These are phyloP conservation scores for Ustilago lituana DNA, from an alignment of 1,284 basidiomycete species.

Conservation along the genomic window DNA sequence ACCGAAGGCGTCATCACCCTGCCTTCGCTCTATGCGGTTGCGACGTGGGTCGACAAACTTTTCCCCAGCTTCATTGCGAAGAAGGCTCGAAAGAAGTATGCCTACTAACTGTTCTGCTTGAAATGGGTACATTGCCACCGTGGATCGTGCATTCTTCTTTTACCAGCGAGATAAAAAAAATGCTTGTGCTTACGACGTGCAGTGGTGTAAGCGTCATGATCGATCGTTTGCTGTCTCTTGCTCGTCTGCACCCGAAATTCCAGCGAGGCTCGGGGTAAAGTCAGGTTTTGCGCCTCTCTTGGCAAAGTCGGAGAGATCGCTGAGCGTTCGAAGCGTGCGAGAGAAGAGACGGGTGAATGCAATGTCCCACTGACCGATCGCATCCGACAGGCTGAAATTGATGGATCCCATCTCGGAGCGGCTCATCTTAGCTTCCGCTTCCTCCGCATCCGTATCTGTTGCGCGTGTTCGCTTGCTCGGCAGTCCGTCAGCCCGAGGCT, in stretches of 20 bases:
- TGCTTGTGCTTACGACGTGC: too few relatives aligned
- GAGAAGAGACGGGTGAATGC: slow-evolving; percentile 48
- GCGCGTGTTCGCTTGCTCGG: slow-evolving; percentile 27
- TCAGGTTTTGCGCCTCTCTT: slow-evolving; percentile 11
- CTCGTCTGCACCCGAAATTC: slow-evolving; percentile 33
- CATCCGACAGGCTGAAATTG: slow-evolving; percentile 28
- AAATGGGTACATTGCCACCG: too few relatives aligned
- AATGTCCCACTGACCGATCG: slow-evolving; percentile 47
- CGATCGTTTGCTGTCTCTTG: slow-evolving; percentile 18
- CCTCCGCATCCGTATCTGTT: slow-evolving; percentile 11
- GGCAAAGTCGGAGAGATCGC: slow-evolving; percentile 32
- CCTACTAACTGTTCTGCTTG: slow-evolving; percentile 23
- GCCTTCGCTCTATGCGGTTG: slow-evolving; percentile 46
- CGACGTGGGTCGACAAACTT: slow-evolving; percentile 39
- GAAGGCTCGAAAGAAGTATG: slow-evolving; percentile 40
- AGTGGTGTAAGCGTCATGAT: neutral
- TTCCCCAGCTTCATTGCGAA: slow-evolving; percentile 32
- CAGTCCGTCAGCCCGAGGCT: slow-evolving; percentile 21
- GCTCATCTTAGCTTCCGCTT: slow-evolving; percentile 23
- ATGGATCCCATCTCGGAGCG: slow-evolving; percentile 40
- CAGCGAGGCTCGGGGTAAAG: slow-evolving; percentile 16
- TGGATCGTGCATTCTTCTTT: too few relatives aligned
- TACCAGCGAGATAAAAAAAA: too few relatives aligned
- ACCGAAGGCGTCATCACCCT: slow-evolving; percentile 39
- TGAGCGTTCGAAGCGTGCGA: slow-evolving; percentile 41